phyloP scores from a whole-genome alignment of 1,284 basidiomycete species.

The Leccinum angustisporum region DNA sequence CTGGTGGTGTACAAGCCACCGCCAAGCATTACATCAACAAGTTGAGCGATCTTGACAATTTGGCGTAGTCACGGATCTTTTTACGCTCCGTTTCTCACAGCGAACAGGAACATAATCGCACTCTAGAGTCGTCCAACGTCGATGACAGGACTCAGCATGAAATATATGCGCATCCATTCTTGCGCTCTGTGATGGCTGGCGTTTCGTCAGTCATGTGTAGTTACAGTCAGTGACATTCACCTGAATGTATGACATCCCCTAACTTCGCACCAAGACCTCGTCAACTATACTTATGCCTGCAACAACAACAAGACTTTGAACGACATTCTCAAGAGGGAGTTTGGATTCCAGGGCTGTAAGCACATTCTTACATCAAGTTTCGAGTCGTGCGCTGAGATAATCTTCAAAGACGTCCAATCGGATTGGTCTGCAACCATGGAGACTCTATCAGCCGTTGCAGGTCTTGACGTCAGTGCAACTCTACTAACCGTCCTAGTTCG shows the following conservation, averaged over 20 bases:
- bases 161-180: conserved; percentile 58
- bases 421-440: conserved; percentile 47
- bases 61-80: neutral
- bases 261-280: conserved; percentile 21
- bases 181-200: conserved; percentile 49
- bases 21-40: conserved; percentile 72
- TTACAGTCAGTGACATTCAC: conserved; percentile 48
- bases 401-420: conserved; percentile 28
- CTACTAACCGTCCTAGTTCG: neutral
- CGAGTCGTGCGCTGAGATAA: neutral
- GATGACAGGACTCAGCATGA: conserved; percentile 68
- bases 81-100: conserved; percentile 35
- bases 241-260: neutral
- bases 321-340: conserved; percentile 56
- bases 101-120: conserved; percentile 43
- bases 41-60: conserved; percentile 26
- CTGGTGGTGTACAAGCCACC: conserved; percentile 60
- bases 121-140: conserved; percentile 47
- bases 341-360: conserved; percentile 57
- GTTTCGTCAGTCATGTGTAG: conserved; percentile 75
- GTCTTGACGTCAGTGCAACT: conserved; percentile 43
- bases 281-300: conserved; percentile 57
- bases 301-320: conserved; percentile 56
- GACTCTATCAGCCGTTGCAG: conserved; percentile 40
- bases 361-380: neutral